phyloP scores from a whole-genome alignment of 176 grass and related monocot genomes.

The Typha latifolia region DNA sequence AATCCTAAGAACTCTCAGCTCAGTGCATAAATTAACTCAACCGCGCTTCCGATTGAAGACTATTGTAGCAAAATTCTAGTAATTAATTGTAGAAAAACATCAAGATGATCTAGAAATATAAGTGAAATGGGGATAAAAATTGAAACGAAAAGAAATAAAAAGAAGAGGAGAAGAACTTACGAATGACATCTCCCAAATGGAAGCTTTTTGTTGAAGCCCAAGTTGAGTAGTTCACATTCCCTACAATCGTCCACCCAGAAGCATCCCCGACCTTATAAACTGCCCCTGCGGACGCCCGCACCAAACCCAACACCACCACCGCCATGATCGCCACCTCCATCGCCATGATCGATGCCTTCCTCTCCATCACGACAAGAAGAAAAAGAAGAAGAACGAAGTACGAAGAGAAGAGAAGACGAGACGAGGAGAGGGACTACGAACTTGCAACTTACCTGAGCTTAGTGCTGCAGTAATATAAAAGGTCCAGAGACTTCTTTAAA shows the following conservation, averaged over 20 bases:
- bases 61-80: no score
- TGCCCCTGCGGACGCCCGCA: conserved; percentile 28
- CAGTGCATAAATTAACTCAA: no score
- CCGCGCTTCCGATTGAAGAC: no score
- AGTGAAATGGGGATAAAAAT: neutral
- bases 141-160: neutral
- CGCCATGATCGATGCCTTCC: conserved; percentile 2
- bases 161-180: conserved; percentile 34
- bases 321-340: conserved; percentile 23
- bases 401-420: neutral
- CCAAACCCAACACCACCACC: conserved; percentile 31
- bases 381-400: neutral
- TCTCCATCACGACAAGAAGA: neutral
- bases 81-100: no score
- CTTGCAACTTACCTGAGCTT: no score
- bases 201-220: conserved; percentile 48
- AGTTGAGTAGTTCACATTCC: conserved; percentile 54
- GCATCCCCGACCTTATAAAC: conserved; percentile 59
- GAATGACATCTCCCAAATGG: conserved; percentile 41
- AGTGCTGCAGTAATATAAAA: no score
- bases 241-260: conserved; percentile 68
- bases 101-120: neutral
- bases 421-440: neutral
- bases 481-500: no score
- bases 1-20: no score